A percentile compares a stretch with the other conserved stretches of the same genome.
Conservation (phyloP, 75 land plant species). For the Chamaecyparis obtusa region DNA sequence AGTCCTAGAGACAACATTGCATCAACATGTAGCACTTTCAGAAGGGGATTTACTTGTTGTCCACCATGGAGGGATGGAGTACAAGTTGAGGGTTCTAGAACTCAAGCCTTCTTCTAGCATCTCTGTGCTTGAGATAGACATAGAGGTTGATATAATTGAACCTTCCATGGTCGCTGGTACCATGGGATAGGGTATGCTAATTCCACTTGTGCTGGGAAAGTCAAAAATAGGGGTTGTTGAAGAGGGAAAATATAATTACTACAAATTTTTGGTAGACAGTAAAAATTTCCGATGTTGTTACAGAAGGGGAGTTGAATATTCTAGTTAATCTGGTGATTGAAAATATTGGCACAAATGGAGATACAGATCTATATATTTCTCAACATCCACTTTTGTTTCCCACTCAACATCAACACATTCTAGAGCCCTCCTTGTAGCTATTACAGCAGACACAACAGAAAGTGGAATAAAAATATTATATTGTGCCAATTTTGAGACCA, state of each 20-base stretch:
- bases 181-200: slow-evolving; percentile 34
- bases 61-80: too few relatives aligned
- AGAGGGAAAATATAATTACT: slow-evolving; percentile 77
- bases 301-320: slow-evolving; percentile 42
- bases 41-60: slow-evolving; percentile 69
- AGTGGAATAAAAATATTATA: too few relatives aligned
- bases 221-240: slow-evolving; percentile 60
- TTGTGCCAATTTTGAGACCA: too few relatives aligned
- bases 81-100: too few relatives aligned
- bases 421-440: too few relatives aligned
- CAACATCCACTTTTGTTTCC: too few relatives aligned
- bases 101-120: too few relatives aligned
- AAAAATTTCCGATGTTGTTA: slow-evolving; percentile 25
- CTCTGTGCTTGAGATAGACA: too few relatives aligned
- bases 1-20: slow-evolving; percentile 84
- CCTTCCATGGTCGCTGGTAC: slow-evolving; percentile 22
- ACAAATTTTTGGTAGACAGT: slow-evolving; percentile 67
- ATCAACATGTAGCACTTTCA: slow-evolving; percentile 88
- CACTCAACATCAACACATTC: slow-evolving; percentile 72
- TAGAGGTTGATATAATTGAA: slow-evolving; percentile 74
- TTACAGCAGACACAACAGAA: too few relatives aligned
- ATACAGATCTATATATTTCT: slow-evolving; percentile 83
- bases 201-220: slow-evolving; percentile 62
- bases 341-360: slow-evolving; percentile 32
- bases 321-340: slow-evolving; percentile 60